A percentile compares a stretch with the other conserved stretches of the same genome.
Conservation (phyloP, 2,329 filamentous ascomycete genomes). For the Aspergillus quadrilineatus region DNA sequence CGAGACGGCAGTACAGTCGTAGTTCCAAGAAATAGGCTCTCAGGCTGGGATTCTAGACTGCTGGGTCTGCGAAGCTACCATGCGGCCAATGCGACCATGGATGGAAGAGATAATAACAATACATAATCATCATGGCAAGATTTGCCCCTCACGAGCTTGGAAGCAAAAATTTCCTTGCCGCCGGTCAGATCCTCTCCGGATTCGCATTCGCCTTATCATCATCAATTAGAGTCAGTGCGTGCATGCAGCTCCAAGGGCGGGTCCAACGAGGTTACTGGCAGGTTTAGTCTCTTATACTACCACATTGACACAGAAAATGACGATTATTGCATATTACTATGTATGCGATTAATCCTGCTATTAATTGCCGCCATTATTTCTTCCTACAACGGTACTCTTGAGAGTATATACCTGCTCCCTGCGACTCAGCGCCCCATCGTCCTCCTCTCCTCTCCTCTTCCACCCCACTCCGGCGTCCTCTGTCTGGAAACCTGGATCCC, state of each 20-base stretch:
- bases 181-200: constrained; percentile 14
- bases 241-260: constrained; percentile 8
- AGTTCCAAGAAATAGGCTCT: not conserved
- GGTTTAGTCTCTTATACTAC: constrained; percentile 9
- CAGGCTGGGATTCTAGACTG: not conserved
- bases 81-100: constrained; percentile 6
- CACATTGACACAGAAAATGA: constrained; percentile 4
- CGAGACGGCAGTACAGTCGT: not conserved
- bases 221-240: constrained; percentile 2
- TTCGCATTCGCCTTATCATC: constrained; percentile 9
- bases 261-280: constrained; percentile 11
- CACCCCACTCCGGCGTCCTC: constrained; percentile 4
- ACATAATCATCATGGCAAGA: not conserved
- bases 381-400: not conserved
- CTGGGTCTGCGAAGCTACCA: not conserved
- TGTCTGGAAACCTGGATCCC: not conserved
- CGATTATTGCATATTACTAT: constrained; percentile 6
- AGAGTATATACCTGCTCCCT: constrained; percentile 8
- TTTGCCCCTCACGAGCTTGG: constrained; percentile 11
- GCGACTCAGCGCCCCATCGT: constrained; percentile 1
- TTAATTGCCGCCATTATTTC: not conserved
- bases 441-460: not conserved
- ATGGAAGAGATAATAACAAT: not conserved
- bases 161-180: constrained; percentile 8
- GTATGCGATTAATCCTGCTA: not conserved